Evolutionary conservation across 2,329 filamentous ascomycete species (phyloP).

Genomic region (Thelonectria blattea): DNA sequence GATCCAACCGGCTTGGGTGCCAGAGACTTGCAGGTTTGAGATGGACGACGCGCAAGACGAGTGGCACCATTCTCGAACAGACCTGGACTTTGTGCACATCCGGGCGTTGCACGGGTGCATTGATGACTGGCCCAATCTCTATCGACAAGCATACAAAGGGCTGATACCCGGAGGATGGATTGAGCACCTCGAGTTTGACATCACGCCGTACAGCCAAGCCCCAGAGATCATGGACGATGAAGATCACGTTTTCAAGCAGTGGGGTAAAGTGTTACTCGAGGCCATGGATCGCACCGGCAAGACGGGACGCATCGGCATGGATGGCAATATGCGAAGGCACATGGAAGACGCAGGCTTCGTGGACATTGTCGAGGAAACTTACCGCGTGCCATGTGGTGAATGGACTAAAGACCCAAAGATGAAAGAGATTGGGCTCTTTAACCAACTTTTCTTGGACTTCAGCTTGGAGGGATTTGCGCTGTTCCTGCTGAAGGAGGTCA

Average conservation of each 20-base stretch:
- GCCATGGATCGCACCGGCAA: constrained; percentile 20
- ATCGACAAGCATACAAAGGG: constrained; percentile 6
- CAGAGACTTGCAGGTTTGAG: constrained; percentile 8
- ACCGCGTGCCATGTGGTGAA: constrained; percentile 22
- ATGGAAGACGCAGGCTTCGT: constrained; percentile 27
- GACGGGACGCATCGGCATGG: constrained; percentile 21
- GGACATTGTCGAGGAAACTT: constrained; percentile 23
- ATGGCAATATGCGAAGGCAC: constrained; percentile 21
- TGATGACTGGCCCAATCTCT: constrained; percentile 10
- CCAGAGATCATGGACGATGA: constrained; percentile 24
- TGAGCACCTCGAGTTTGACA: constrained; percentile 29
- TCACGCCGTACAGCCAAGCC: constrained; percentile 26
- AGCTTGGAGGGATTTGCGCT: constrained; percentile 28
- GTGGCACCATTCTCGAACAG: neutral
- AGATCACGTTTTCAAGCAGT: constrained; percentile 28
- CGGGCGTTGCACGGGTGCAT: constrained; percentile 11
- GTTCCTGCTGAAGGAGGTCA: constrained; percentile 22
- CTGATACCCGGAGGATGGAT: constrained; percentile 24
- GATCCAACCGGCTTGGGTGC: constrained; percentile 7
- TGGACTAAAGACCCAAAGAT: constrained; percentile 29
- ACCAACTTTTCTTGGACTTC: constrained; percentile 23
- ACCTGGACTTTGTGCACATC: constrained; percentile 18
- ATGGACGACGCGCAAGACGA: constrained; percentile 13
- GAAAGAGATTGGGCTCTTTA: constrained; percentile 25
- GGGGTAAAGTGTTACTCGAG: constrained; percentile 27